Base-by-base conservation (phyloP, 2,329 filamentous ascomycete genomes). In the Sporothrix sp. region DNA sequence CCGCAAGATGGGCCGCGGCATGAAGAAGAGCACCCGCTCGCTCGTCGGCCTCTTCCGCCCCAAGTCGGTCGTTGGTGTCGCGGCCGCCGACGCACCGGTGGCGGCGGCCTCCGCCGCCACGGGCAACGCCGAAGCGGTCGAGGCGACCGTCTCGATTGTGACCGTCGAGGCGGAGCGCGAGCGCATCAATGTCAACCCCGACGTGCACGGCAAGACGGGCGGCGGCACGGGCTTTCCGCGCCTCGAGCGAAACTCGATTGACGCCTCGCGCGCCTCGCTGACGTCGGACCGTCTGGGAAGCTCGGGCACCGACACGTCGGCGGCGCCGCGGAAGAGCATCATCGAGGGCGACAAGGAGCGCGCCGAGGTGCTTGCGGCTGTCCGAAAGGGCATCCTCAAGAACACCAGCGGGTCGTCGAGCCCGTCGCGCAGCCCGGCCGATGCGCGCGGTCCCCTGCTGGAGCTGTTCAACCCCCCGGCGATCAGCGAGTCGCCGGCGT, bases 1-100 rank as follows among this genome's bases (percentile, higher is more conserved):
- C 58, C 82, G 93, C 48, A 98, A 98, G 72, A 98, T 98, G 93
- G 93, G 93, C 51, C 88, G 89, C 57, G 90, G 91, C n/a, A 85
- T 97, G 81, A 97, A 95, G 76, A 94, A 93, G 68, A 84, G 88
- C 47, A 85, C 85, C 16, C 79, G 90, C 43, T 96, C 90, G 21
- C 79, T 98, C 49, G 94, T 94, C 58, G 93, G 93, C 23, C 74
- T 98, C 7, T 98, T 98, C 71, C 78, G 93, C 56, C 91, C 93
- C 0, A 98, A 97, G 66, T 97, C 91, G 1, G 75, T 95, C 14
- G 78, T 91, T 59, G 90, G 88, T 28, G 81, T 84, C 18, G 80
- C 87, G 16, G 75, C 81, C 28, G 79, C 84, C 3, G 89, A 95
- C 58, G 71, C 75, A 1, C 73, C 78, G 1, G 78, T 87, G 61